phyloP scores from a whole-genome alignment of 2,329 filamentous ascomycete genomes.

The Aspergillus amoenus region DNA sequence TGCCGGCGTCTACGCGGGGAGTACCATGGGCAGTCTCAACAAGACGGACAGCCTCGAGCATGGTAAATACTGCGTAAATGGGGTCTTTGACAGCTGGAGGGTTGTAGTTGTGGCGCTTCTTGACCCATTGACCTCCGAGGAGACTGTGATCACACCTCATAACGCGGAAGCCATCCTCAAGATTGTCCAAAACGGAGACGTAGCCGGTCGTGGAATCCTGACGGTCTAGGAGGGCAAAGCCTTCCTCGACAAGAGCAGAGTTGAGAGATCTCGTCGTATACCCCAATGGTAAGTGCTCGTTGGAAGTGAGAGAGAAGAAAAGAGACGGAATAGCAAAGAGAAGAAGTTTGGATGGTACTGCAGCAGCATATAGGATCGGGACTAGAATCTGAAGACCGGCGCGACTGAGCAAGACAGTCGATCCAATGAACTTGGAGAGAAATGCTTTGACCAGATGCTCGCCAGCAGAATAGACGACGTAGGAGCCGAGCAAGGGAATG shows the following conservation, averaged over 20 bases:
- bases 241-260: slow-evolving; percentile 60
- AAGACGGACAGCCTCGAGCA: slow-evolving; percentile 87
- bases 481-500: slow-evolving; percentile 65
- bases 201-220: slow-evolving; percentile 89
- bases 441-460: slow-evolving; percentile 43
- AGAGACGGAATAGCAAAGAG: slow-evolving; percentile 69
- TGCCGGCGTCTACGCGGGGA: slow-evolving; percentile 58
- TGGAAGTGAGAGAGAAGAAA: slow-evolving; percentile 62
- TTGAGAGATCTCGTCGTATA: slow-evolving; percentile 65
- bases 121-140: slow-evolving; percentile 86
- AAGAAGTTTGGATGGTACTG: slow-evolving; percentile 69
- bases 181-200: slow-evolving; percentile 81
- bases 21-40: slow-evolving; percentile 56
- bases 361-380: slow-evolving; percentile 61
- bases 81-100: slow-evolving; percentile 68
- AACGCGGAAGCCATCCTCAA: slow-evolving; percentile 68
- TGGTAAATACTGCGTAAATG: slow-evolving; percentile 93
- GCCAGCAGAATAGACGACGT: slow-evolving; percentile 58
- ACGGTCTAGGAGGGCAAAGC: slow-evolving; percentile 76
- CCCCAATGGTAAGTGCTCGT: slow-evolving; percentile 69
- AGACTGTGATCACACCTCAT: slow-evolving; percentile 94
- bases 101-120: slow-evolving; percentile 48
- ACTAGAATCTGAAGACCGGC: slow-evolving; percentile 70
- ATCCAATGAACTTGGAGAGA: slow-evolving; percentile 57
- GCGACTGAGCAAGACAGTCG: slow-evolving; percentile 64